Conservation (phyloP, 768 basidiomycete species). For the Naganishia antarctica region DNA sequence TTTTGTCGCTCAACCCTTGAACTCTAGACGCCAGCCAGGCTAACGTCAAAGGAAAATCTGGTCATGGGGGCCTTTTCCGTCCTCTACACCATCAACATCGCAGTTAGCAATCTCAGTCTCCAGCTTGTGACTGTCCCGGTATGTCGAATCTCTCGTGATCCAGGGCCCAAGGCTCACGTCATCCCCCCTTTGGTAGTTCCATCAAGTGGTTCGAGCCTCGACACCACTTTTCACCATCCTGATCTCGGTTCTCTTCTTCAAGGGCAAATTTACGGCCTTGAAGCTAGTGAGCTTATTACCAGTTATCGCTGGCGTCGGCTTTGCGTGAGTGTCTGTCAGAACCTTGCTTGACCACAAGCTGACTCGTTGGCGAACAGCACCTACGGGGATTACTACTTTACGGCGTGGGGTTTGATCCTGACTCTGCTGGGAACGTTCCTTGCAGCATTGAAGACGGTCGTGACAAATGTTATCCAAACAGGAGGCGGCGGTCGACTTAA, state of each 20-base stretch:
- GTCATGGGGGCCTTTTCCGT: conserved; percentile 76
- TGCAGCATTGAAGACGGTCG: conserved; percentile 88
- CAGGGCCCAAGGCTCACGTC: not conserved
- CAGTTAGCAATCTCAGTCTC: conserved; percentile 85
- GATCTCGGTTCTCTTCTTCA: conserved; percentile 66
- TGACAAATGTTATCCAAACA: conserved; percentile 66
- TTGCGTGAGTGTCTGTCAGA: conserved; percentile 59
- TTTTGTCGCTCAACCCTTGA: not conserved
- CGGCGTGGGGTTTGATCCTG: conserved; percentile 72
- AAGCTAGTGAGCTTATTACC: conserved; percentile 74
- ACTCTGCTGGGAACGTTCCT: conserved; percentile 86
- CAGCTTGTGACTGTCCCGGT: conserved; percentile 85
- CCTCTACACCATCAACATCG: conserved; percentile 89
- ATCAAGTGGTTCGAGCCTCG: conserved; percentile 89
- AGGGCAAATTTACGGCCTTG: conserved; percentile 57
- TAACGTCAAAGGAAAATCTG: conserved; percentile 56
- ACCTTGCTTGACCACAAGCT: conserved; percentile 7
- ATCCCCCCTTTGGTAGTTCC: conserved; percentile 60
- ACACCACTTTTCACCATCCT: conserved; percentile 88
- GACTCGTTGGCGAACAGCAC: conserved; percentile 56
- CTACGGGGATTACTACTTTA: conserved; percentile 93
- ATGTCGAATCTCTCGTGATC: conserved; percentile 46
- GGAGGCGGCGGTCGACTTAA: conserved; percentile 49
- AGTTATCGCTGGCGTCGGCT: conserved; percentile 80
- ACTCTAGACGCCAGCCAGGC: conserved; percentile 55